phyloP scores from a whole-genome alignment of 306 rosid species.

The Dicorynia guianensis region DNA sequence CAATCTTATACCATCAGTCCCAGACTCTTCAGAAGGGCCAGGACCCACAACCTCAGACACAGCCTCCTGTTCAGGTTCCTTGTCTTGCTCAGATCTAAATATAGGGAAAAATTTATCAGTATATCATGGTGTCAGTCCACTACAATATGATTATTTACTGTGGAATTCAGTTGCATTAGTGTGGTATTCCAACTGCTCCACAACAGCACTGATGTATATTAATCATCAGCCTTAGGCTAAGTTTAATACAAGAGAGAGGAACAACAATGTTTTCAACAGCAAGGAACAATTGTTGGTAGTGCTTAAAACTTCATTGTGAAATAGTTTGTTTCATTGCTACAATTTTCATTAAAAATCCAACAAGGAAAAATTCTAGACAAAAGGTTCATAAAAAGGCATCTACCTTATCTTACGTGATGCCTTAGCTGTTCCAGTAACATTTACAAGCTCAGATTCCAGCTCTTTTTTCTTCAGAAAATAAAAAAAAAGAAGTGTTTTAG shows the following conservation, averaged over 20 bases:
- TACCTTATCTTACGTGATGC: constrained; percentile 98
- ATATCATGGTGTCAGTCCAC: not conserved
- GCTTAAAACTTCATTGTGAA: not conserved
- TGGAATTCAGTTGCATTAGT: not conserved
- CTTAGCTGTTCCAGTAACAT: constrained; percentile 85
- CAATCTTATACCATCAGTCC: constrained; percentile 67
- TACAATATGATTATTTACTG: constrained; percentile 3
- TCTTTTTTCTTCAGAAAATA: constrained; percentile 81
- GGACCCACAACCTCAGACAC: constrained; percentile 79
- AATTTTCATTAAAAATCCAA: not conserved
- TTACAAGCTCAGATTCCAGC: constrained; percentile 95
- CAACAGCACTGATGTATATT: not conserved
- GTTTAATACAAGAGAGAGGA: constrained; percentile 1
- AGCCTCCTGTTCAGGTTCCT: constrained; percentile 89
- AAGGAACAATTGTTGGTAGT: constrained; percentile 11
- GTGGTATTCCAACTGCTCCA: not conserved
- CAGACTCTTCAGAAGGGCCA: constrained; percentile 78
- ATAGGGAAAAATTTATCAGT: constrained; percentile 29
- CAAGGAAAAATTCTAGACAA: not conserved
- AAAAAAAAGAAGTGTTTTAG: not conserved
- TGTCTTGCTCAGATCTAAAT: constrained; percentile 96
- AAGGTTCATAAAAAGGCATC: constrained; percentile 29
- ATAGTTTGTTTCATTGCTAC: constrained; percentile 19
- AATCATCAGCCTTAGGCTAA: not conserved
- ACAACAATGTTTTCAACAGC: constrained; percentile 16